Base-by-base conservation (phyloP, 2,329 filamentous ascomycete genomes). In the Xylaria sp. region DNA sequence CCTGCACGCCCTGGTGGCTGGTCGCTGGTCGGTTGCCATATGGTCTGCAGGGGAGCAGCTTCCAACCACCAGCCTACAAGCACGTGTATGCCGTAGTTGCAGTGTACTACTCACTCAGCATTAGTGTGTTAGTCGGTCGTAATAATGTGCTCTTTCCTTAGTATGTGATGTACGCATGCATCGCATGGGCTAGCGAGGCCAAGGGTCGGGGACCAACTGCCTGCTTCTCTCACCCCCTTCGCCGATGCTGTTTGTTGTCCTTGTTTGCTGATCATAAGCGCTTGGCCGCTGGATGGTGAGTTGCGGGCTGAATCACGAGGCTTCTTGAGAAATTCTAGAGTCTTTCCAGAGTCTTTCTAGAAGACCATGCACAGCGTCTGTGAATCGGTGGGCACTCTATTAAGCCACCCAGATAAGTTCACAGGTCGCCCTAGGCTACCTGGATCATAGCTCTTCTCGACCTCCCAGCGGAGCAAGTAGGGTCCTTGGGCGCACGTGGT, bases 41-140 rank as follows among this genome's bases (percentile, higher is more conserved):
- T 69, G 71, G 70, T 51, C 66, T 67, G 66, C 70, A 68, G 64
- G 72, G 71, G 70, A 59, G 52, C 25, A 48, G 39, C 51, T 61
- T 64, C 56, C 68, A 65, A 65, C 52, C 20, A 33, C 61, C 70
- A 67, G 63, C 63, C 68, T 64, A 71, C 66, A 69, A 59, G 70
- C 72, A 72, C 70, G 72, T 73, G 67, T 62, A 41, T 31, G 15
- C 28, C 28, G 28, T 28, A 28, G 28, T 28, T 28, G 28, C 28
- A 28, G 28, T 28, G 28, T 28, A 28, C 28, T 28, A 28, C 28
- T 28, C 28, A n/a, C 7, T 31, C 46, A 33, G 28, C 7, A 28
- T 1, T 12, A 31, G 15, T 33, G 18, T 18, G 41, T 46, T 46
- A 28, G 8, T 36, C 10, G 41, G 52, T 36, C 7, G 15, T 33